phyloP scores from a whole-genome alignment of 2,329 filamentous ascomycete genomes.

The Orbilia oligospora region DNA sequence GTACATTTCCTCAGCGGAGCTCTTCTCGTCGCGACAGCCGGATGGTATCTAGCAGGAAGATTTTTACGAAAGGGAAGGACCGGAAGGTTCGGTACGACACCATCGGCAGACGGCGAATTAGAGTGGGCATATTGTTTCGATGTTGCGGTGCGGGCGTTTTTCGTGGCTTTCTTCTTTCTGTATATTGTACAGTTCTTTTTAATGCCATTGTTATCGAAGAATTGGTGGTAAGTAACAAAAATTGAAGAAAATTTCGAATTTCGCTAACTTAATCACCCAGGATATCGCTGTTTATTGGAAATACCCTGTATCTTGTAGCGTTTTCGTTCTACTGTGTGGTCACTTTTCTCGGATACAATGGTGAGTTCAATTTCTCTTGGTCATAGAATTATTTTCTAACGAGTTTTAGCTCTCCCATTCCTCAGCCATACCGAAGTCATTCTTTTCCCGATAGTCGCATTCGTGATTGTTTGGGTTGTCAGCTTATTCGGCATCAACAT shows the following conservation, averaged over 20 bases:
- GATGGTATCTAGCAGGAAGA: conserved; percentile 76
- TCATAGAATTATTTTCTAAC: conserved; percentile 21
- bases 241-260: conserved; percentile 1
- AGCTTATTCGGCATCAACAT: conserved; percentile 68
- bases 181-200: conserved; percentile 76
- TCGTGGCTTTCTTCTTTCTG: conserved; percentile 77
- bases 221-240: conserved; percentile 69
- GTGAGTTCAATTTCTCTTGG: conserved; percentile 64
- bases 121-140: conserved; percentile 82
- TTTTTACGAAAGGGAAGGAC: conserved; percentile 73
- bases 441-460: conserved; percentile 74
- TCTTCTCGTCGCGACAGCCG: conserved; percentile 74
- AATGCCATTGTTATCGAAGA: conserved; percentile 73
- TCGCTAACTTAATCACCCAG: conserved; percentile 63
- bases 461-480: conserved; percentile 74
- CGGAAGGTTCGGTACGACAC: conserved; percentile 73
- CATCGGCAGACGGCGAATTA: conserved; percentile 73
- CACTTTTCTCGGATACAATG: conserved; percentile 78
- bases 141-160: conserved; percentile 76
- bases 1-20: conserved; percentile 76
- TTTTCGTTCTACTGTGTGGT: conserved; percentile 78
- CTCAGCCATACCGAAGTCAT: conserved; percentile 77
- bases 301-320: conserved; percentile 77
- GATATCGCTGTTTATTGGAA: conserved; percentile 75
- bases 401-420: conserved; percentile 73